Evolutionary conservation across 2,329 filamentous ascomycete species (phyloP).

Genomic region (Fusarium tanahbumbuense): DNA sequence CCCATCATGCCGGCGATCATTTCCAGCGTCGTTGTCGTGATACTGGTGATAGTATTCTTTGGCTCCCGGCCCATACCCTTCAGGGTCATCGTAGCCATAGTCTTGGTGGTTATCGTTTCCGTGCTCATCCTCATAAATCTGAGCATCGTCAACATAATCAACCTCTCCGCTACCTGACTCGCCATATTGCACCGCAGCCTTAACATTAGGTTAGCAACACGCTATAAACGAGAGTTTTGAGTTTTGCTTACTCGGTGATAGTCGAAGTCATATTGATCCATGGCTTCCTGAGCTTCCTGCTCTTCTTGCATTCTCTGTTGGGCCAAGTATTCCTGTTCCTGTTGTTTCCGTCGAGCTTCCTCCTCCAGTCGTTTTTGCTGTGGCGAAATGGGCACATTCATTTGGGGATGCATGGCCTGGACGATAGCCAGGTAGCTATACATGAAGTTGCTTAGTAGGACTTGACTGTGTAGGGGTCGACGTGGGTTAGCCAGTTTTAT

Average conservation of each 20-base stretch:
- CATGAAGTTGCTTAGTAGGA: constrained; percentile 99
- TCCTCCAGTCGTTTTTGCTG: constrained; percentile 75
- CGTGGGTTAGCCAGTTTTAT: constrained; percentile 99
- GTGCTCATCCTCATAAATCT: constrained; percentile 66
- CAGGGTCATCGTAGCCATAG: constrained; percentile 55
- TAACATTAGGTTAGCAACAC: constrained; percentile 5
- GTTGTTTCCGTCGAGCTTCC: constrained; percentile 62
- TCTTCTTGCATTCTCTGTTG: constrained; percentile 59
- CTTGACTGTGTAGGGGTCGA: constrained; percentile 90
- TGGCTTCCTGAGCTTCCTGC: constrained; percentile 60
- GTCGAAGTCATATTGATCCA: constrained; percentile 65
- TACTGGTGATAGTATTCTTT: constrained; percentile 59
- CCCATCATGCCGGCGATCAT: constrained; percentile 51
- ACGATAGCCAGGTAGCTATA: constrained; percentile 99
- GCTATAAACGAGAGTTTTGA: not conserved
- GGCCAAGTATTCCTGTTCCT: constrained; percentile 61
- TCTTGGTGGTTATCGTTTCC: constrained; percentile 53
- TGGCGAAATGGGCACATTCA: constrained; percentile 87
- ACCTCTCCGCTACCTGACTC: constrained; percentile 58
- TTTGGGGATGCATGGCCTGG: constrained; percentile 97
- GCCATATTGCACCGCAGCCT: constrained; percentile 61
- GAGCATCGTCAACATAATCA: constrained; percentile 64
- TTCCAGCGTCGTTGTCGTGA: constrained; percentile 50
- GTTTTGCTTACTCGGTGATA: constrained; percentile 62
- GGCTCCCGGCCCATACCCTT: constrained; percentile 53